phyloP scores from a whole-genome alignment of 805 yeast genomes.

The Cyberlindnera amylophila region DNA sequence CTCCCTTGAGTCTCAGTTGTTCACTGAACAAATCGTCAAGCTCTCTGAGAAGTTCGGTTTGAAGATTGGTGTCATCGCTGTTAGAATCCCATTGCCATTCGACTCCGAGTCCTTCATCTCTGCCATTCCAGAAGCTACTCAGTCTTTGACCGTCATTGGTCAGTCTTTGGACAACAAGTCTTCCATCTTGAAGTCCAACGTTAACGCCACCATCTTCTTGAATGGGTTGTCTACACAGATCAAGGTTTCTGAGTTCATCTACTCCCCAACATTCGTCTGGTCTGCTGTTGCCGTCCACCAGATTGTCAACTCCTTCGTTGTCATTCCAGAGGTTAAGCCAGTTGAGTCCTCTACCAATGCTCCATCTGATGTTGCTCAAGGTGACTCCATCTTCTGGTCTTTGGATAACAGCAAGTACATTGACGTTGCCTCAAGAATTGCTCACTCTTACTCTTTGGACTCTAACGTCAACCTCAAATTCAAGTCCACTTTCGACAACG shows the following conservation, averaged over 20 bases:
- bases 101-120: slow-evolving; percentile 55
- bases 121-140: slow-evolving; percentile 54
- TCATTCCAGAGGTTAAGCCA: slow-evolving; percentile 22
- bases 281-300: slow-evolving; percentile 49
- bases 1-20: slow-evolving; percentile 56
- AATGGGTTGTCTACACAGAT: slow-evolving; percentile 29
- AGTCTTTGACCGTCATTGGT: slow-evolving; percentile 63
- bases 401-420: slow-evolving; percentile 56
- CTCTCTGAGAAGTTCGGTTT: slow-evolving; percentile 26
- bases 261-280: slow-evolving; percentile 52
- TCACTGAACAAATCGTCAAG: slow-evolving; percentile 39
- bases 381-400: slow-evolving; percentile 57
- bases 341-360: neutral
- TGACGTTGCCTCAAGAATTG: slow-evolving; percentile 58
- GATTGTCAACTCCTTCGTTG: slow-evolving; percentile 41
- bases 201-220: slow-evolving; percentile 65
- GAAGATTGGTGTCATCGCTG: slow-evolving; percentile 59
- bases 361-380: slow-evolving; percentile 17
- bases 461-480: slow-evolving; percentile 48
- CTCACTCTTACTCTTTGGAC: slow-evolving; percentile 66
- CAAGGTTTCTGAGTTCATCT: slow-evolving; percentile 50
- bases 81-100: slow-evolving; percentile 81
- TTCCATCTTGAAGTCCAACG: slow-evolving; percentile 61
- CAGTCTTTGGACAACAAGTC: slow-evolving; percentile 40
- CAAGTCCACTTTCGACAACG: slow-evolving; percentile 69